phyloP scores from a whole-genome alignment of 164 flowering plant genomes.

The Echeveria elegans region DNA sequence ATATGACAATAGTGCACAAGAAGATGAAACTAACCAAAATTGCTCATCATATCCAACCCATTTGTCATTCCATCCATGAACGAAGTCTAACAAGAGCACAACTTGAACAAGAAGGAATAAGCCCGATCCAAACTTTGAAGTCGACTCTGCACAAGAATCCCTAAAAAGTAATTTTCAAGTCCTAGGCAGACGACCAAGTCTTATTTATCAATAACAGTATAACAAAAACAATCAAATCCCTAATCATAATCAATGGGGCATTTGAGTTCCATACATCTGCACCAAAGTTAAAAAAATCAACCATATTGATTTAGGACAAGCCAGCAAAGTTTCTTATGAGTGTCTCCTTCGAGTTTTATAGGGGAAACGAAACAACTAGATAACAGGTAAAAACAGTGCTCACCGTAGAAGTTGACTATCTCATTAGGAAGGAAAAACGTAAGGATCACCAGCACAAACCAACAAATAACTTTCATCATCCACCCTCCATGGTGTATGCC shows the following conservation, averaged over 20 bases:
- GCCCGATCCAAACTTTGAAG: slow-evolving; percentile 91
- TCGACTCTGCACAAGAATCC: slow-evolving; percentile 50
- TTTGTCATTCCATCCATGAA: slow-evolving; percentile 90
- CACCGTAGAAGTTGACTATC: slow-evolving; percentile 81
- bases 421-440: slow-evolving; percentile 93
- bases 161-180: neutral
- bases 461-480: slow-evolving; percentile 80
- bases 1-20: neutral
- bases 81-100: slow-evolving; percentile 92
- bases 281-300: no score
- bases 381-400: slow-evolving; percentile 13
- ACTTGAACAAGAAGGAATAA: slow-evolving; percentile 97
- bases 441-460: slow-evolving; percentile 77
- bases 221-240: no score
- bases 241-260: no score
- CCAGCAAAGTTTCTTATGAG: neutral
- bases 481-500: slow-evolving; percentile 93
- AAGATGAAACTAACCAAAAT: slow-evolving; percentile 62
- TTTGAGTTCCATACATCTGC: no score
- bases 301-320: neutral
- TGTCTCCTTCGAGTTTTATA: neutral
- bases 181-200: no score
- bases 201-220: no score
- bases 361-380: neutral
- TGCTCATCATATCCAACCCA: slow-evolving; percentile 95